phyloP scores from a whole-genome alignment of 2,329 filamentous ascomycete genomes.

The Lasiodiplodia theobromae region DNA sequence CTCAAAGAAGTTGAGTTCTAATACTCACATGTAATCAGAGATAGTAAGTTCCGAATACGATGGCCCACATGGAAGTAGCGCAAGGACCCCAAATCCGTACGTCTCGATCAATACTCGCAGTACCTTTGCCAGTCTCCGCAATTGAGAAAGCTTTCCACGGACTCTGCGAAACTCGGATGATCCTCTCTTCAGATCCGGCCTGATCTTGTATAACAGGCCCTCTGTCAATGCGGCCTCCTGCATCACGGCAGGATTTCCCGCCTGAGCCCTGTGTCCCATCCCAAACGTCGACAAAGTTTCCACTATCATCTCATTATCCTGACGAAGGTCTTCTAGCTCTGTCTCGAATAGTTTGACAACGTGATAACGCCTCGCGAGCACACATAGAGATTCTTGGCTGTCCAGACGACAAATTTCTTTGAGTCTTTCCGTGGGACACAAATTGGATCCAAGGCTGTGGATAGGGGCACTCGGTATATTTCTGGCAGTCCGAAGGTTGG shows the following conservation, averaged over 20 bases:
- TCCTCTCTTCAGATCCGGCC: not conserved
- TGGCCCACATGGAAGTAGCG: constrained; percentile 28
- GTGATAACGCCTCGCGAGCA: constrained; percentile 29
- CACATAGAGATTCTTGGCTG: constrained; percentile 26
- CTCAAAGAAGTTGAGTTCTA: not conserved
- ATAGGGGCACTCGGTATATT: not conserved
- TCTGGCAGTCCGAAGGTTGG: constrained; percentile 20
- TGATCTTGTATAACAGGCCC: constrained; percentile 1
- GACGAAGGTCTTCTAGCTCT: constrained; percentile 7
- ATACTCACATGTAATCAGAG: constrained; percentile 26
- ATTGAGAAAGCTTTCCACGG: constrained; percentile 8
- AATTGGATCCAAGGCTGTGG: not conserved
- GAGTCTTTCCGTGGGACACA: constrained; percentile 14
- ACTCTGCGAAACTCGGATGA: constrained; percentile 6
- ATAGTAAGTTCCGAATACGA: constrained; percentile 23
- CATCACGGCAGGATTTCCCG: constrained; percentile 25
- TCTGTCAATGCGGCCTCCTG: constrained; percentile 25
- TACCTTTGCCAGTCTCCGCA: constrained; percentile 26
- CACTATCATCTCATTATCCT: constrained; percentile 22
- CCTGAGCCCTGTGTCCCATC: not conserved
- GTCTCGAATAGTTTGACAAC: constrained; percentile 25
- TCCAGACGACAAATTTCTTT: constrained; percentile 27
- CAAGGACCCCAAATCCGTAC: constrained; percentile 30
- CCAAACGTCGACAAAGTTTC: constrained; percentile 18
- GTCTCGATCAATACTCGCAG: constrained; percentile 21